Evolutionary conservation across 192 early-diverging fungal genomes (phyloP).

Genomic region (Polychytrium aggregatum): DNA sequence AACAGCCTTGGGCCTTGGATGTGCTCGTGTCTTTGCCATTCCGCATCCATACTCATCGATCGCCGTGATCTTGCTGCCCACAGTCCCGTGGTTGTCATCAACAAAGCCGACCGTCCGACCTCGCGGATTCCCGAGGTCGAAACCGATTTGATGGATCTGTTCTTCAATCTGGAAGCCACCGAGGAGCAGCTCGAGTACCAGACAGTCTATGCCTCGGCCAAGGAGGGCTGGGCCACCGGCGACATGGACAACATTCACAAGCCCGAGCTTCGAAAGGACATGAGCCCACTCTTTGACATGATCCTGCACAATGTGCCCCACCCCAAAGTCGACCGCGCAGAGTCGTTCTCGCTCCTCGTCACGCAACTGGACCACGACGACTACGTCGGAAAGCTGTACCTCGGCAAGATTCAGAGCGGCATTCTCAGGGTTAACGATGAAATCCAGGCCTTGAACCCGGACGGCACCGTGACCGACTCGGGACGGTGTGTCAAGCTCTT

Average conservation of each 20-base stretch:
- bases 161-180: conserved; percentile 62
- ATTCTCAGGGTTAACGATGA: conserved; percentile 58
- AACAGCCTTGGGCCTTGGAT: too few relatives aligned
- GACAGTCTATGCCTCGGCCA: conserved; percentile 65
- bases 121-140: conserved; percentile 69
- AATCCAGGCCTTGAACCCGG: conserved; percentile 61
- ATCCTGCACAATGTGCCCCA: conserved; percentile 60
- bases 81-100: conserved; percentile 69
- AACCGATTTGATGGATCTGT: conserved; percentile 67
- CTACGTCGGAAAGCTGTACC: conserved; percentile 72
- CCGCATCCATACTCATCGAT: too few relatives aligned
- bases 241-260: conserved; percentile 27
- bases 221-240: conserved; percentile 69
- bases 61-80: too few relatives aligned
- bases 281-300: conserved; percentile 56
- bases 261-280: conserved; percentile 25
- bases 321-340: conserved; percentile 49
- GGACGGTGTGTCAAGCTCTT: conserved; percentile 69
- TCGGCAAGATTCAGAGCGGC: conserved; percentile 65
- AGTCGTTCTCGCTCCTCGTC: conserved; percentile 71
- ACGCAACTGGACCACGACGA: conserved; percentile 76
- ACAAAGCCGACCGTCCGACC: conserved; percentile 73
- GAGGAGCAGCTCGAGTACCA: conserved; percentile 75
- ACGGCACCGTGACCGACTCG: conserved; percentile 51
- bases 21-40: too few relatives aligned